Percentiles rank a stretch among this genome's conserved stretches.
phyloP scores from a whole-genome alignment of 768 basidiomycete species.

The Pleurotus sapidus region DNA sequence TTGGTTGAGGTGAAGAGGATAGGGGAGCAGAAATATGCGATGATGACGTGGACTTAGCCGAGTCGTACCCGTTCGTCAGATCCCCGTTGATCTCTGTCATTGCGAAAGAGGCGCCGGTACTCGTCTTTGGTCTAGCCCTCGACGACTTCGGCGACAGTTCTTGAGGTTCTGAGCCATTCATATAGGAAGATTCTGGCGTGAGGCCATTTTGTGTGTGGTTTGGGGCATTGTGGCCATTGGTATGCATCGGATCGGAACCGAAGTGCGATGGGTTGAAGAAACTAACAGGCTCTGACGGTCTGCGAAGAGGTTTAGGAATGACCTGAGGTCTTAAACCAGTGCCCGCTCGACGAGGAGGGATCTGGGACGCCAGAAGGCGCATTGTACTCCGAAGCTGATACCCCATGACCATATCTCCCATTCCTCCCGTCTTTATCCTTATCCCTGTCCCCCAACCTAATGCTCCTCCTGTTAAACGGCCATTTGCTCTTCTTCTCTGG shows the following conservation, averaged over 20 bases:
- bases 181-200: neutral
- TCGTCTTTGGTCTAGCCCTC: neutral
- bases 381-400: neutral
- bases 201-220: neutral
- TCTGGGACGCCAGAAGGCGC: neutral
- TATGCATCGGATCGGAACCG: neutral
- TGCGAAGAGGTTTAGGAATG: constrained; percentile 9
- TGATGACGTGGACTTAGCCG: constrained; percentile 16
- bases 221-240: neutral
- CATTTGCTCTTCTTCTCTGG: constrained; percentile 44
- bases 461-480: constrained; percentile 53
- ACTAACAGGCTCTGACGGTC: constrained; percentile 19
- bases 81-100: constrained; percentile 6
- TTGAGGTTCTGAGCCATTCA: neutral
- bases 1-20: constrained; percentile 17
- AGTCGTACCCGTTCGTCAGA: constrained; percentile 3
- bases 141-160: neutral
- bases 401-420: neutral
- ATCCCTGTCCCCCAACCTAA: constrained; percentile 23
- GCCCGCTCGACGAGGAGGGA: constrained; percentile 4
- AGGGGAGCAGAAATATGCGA: constrained; percentile 24
- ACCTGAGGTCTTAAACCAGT: constrained; percentile 25
- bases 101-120: neutral
- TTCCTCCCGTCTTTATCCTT: constrained; percentile 9
- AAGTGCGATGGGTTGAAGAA: constrained; percentile 7